Conservation (phyloP, 805 yeast species). For the Lipomyces yamanashiensis region DNA sequence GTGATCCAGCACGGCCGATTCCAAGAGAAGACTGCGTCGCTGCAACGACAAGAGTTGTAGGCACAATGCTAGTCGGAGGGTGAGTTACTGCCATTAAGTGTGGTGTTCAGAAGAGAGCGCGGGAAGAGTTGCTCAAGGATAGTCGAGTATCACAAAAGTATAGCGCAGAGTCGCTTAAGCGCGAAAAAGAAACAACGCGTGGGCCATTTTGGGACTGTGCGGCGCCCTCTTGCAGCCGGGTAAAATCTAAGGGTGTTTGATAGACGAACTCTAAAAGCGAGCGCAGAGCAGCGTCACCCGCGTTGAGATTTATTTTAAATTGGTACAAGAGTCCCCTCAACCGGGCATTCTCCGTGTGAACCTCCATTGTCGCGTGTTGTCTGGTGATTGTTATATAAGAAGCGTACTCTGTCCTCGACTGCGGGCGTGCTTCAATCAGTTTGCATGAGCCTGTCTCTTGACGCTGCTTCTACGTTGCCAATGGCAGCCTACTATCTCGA, state of each 20-base stretch:
- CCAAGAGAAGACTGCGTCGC: conserved; percentile 76
- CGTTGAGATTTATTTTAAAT: not conserved
- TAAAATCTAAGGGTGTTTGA: not conserved
- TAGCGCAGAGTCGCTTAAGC: not conserved
- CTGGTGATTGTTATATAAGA: too few species aligned
- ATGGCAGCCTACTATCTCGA: conserved; percentile 9
- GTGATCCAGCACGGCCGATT: conserved; percentile 76
- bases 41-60: conserved; percentile 75
- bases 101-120: not conserved
- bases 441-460: not conserved
- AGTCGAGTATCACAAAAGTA: not conserved
- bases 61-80: conserved; percentile 12
- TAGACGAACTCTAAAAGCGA: not conserved
- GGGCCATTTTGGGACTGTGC: not conserved
- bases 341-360: too few species aligned
- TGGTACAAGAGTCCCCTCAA: not conserved
- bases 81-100: not conserved
- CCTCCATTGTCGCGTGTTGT: too few species aligned
- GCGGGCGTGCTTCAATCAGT: too few species aligned
- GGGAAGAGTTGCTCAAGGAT: not conserved
- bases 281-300: not conserved
- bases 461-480: not conserved
- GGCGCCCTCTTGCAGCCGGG: not conserved
- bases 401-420: too few species aligned
- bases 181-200: not conserved